Base-by-base conservation (phyloP, 805 yeast genomes). In the Candida anglica region DNA sequence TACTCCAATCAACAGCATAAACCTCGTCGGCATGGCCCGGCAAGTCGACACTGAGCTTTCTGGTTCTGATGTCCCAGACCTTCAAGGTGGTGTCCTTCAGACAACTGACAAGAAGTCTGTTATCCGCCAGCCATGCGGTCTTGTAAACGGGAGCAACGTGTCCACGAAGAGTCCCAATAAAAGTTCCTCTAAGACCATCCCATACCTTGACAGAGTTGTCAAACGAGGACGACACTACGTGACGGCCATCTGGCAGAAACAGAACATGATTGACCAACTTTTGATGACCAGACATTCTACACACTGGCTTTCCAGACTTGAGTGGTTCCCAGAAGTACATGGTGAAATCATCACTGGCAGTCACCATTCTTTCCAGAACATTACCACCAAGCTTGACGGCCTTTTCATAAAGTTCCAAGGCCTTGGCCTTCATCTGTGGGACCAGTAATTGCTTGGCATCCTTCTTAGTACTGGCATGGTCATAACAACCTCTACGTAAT, bases 121-220 rank as follows among this genome's bases (percentile, higher is more conserved):
- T 85, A 53, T 93, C 98, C 1, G 96, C 81, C 3, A 96, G 87
- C 98, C 98, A 93, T 0, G 98, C 86, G 4, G 95, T 87, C 61
- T 91, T 97, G 58, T 93, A 93, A 0, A 93, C 98, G 3, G 98
- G 87, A 0, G 97, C 96, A 38, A 93, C 98, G 56, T 93, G 98
- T 2, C 98, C 98, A 44, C 98, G 70, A 50, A 93, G 78, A 0
- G 98, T 87, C 4, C 95, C 77, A 19, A 93, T 60, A 44, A 89
- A 93, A 39, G 83, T 84, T 24, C 98, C 98, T 39, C 84, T 83
- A 44, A 85, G 64, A 10, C 97, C 98, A 54, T 91, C 96, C 98
- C 98, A 93, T 36, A 93, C 64, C 60, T 93, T 93, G 46, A 93
- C 80, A 1, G 96, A 86, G 57, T 93, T 93, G 57, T 93, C 98